These are phyloP conservation scores for Pythium scleroteichum DNA, from an alignment of 352 stramenopile species.

Conservation along the genomic window DNA sequence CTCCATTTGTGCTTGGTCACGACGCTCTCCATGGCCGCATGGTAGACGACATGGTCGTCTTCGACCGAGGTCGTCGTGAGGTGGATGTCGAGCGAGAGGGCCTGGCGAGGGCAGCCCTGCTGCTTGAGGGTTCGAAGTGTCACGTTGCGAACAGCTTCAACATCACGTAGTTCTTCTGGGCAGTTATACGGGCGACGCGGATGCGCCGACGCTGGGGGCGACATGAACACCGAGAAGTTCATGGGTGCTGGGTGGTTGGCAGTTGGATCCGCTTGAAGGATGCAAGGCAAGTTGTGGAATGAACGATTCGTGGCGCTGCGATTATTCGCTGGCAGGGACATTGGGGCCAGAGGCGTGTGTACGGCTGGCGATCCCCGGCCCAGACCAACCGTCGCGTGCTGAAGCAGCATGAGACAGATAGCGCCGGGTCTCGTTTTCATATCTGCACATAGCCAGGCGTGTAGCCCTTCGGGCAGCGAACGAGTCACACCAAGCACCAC, in stretches of 20 bases:
- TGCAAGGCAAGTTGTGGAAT: conserved; percentile 17
- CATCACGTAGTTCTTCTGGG: conserved; percentile 13
- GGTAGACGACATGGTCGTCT: conserved; percentile 48
- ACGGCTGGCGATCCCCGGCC: conserved; percentile 12
- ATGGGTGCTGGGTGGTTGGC: conserved; percentile 4
- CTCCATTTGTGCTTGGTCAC: conserved; percentile 47
- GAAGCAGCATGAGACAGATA: conserved; percentile 17
- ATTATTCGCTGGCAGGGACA: not conserved
- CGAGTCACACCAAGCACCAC: conserved; percentile 18
- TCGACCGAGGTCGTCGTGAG: conserved; percentile 38
- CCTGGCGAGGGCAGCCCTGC: conserved; percentile 11
- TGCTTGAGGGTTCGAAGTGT: conserved; percentile 39
- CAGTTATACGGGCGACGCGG: conserved; percentile 14
- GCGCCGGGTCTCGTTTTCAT: conserved; percentile 24
- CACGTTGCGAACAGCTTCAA: conserved; percentile 27
- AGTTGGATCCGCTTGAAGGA: conserved; percentile 1
- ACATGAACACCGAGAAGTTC: conserved; percentile 25
- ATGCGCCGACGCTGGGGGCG: conserved; percentile 10
- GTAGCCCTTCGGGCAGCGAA: conserved; percentile 2
- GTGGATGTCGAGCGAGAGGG: conserved; percentile 50
- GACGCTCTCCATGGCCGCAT: conserved; percentile 49
- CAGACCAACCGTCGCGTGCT: conserved; percentile 13
- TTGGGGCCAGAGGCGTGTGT: not conserved
- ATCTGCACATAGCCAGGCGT: conserved; percentile 14
- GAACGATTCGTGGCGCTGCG: not conserved